Conservation (phyloP, 805 yeast species). For the Yamadazyma nakazawae region DNA sequence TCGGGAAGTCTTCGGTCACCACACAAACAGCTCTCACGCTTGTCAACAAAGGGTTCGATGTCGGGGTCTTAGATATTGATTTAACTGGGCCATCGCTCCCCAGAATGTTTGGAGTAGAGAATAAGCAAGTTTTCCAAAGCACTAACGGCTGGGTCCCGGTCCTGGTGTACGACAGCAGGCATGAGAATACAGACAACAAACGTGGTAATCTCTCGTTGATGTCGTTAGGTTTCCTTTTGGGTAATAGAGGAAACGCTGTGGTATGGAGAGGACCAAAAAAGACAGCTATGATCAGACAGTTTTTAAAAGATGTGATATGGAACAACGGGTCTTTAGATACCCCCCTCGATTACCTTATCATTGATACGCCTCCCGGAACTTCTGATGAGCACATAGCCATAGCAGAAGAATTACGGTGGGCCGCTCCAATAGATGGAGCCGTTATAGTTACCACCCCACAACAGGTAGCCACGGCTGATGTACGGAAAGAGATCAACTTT, state of each 20-base stretch:
- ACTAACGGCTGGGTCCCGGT: constrained; percentile 94
- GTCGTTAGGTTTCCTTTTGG: constrained; percentile 84
- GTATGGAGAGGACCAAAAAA: constrained; percentile 99
- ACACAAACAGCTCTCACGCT: constrained; percentile 88
- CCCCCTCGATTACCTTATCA: constrained; percentile 67
- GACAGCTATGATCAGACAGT: constrained; percentile 96
- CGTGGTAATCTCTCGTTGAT: constrained; percentile 57
- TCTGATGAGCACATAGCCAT: constrained; percentile 97
- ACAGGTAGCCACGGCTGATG: constrained; percentile 89
- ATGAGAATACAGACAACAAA: constrained; percentile 12
- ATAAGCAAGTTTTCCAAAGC: constrained; percentile 74
- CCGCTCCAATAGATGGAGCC: constrained; percentile 79
- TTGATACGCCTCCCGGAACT: constrained; percentile 99
- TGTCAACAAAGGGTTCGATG: constrained; percentile 65
- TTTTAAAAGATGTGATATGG: constrained; percentile 89
- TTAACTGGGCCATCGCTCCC: constrained; percentile 96
- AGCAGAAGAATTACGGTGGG: constrained; percentile 79
- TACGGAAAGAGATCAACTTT: constrained; percentile 87
- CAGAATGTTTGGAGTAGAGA: constrained; percentile 91
- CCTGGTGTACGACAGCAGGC: constrained; percentile 21
- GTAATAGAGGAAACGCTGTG: constrained; percentile 82
- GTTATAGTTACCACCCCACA: constrained; percentile 97
- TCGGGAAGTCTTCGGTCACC: constrained; percentile 94
- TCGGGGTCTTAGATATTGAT: constrained; percentile 95
- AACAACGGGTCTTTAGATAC: constrained; percentile 67